Conservation (phyloP, 257 asterid genomes). For the Nicotiana paniculata region DNA sequence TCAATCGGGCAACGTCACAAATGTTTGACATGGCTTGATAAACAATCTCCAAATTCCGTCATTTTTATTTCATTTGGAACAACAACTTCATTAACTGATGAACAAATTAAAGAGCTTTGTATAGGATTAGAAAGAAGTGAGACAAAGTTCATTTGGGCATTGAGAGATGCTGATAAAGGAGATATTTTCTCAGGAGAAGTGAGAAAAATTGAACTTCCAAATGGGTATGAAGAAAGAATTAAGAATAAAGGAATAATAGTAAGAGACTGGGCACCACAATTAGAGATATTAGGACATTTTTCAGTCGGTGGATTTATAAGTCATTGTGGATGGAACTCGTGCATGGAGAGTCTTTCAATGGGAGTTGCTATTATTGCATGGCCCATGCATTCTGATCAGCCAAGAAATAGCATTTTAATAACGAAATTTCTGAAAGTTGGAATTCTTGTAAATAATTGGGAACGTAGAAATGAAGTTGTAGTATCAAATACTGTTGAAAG, state of each 20-base stretch:
- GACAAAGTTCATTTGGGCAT: constrained; percentile 37
- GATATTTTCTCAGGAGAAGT: background rate
- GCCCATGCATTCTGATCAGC: constrained; percentile 75
- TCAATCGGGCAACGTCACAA: constrained; percentile 12
- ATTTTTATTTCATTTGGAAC: constrained; percentile 49
- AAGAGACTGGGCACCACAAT: constrained; percentile 57
- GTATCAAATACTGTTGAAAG: constrained; percentile 15
- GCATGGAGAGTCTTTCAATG: constrained; percentile 52
- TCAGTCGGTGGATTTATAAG: constrained; percentile 48
- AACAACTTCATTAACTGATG: constrained; percentile 30
- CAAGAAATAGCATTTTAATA: constrained; percentile 37
- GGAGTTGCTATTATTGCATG: constrained; percentile 61
- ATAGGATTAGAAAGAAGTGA: constrained; percentile 33
- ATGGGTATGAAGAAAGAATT: constrained; percentile 38
- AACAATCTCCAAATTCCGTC: constrained; percentile 25
- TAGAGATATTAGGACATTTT: constrained; percentile 41
- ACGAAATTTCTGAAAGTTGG: constrained; percentile 36
- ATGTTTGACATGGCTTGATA: constrained; percentile 48
- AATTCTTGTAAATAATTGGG: constrained; percentile 32
- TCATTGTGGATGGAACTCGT: constrained; percentile 67
- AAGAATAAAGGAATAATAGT: constrained; percentile 35
- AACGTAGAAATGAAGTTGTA: constrained; percentile 22
- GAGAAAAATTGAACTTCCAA: constrained; percentile 10
- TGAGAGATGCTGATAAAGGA: constrained; percentile 39
- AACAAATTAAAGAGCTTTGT: constrained; percentile 37